phyloP scores from a whole-genome alignment of 345 rosid species.

The Hibiscus syriacus region DNA sequence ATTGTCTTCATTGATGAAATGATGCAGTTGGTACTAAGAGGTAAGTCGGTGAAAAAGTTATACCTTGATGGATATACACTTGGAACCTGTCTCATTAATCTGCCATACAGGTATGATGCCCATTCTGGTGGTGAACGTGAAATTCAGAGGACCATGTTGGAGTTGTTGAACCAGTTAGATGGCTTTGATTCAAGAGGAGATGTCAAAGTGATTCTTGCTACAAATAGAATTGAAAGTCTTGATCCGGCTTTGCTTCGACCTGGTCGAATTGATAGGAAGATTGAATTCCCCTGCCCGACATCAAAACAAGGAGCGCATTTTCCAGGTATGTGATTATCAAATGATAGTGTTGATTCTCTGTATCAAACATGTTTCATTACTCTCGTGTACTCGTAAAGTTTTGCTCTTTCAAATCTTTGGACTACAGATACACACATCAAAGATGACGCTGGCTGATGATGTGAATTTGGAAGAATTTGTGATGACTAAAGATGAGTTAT shows the following conservation, averaged over 20 bases:
- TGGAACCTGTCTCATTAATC: neutral
- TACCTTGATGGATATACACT: neutral
- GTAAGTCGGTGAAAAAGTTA: conserved; percentile 25
- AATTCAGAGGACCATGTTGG: conserved; percentile 98
- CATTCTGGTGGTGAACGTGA: conserved; percentile 97
- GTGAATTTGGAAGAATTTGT: conserved; percentile 98
- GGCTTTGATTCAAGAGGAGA: conserved; percentile 97
- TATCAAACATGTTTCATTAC: too few species aligned
- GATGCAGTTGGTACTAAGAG: conserved; percentile 97
- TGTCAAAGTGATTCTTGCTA: conserved; percentile 93
- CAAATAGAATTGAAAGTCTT: conserved; percentile 87
- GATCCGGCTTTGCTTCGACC: conserved; percentile 58
- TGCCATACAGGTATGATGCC: conserved; percentile 60
- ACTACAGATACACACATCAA: conserved; percentile 81
- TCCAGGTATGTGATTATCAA: too few species aligned
- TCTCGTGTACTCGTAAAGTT: too few species aligned
- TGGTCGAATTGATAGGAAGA: too few species aligned
- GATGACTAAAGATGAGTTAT: conserved; percentile 95
- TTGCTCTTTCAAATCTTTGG: neutral
- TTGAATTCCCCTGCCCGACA: too few species aligned
- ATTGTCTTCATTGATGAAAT: conserved; percentile 93
- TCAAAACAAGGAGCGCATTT: too few species aligned
- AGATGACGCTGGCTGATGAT: conserved; percentile 95
- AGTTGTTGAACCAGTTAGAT: conserved; percentile 83
- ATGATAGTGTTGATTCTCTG: too few species aligned